These are phyloP conservation scores for Phytophthora melonis DNA, from an alignment of 352 stramenopile species.

Conservation along the genomic window DNA sequence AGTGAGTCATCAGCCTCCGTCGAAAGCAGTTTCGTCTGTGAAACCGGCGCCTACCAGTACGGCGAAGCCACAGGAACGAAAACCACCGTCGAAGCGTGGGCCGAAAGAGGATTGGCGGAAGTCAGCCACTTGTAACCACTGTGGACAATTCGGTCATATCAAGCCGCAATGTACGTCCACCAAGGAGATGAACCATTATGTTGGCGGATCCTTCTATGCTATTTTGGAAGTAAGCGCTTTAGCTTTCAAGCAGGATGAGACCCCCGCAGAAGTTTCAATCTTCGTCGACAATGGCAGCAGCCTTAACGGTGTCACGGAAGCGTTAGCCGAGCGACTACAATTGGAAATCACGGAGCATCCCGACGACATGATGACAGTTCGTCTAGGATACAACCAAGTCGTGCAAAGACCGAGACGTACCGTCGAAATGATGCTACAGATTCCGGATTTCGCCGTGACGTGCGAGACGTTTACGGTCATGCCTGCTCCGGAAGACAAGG, in stretches of 20 bases:
- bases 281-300: slow-evolving; percentile 17
- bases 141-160: slow-evolving; percentile 13
- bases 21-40: too few species aligned
- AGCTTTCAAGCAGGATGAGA: slow-evolving; percentile 2
- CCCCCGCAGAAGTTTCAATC: neutral
- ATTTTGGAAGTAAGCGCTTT: slow-evolving; percentile 10
- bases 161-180: neutral
- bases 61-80: neutral
- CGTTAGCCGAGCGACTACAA: neutral
- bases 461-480: too few species aligned
- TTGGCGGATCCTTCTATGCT: neutral
- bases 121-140: slow-evolving; percentile 5
- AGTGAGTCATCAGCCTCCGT: too few species aligned
- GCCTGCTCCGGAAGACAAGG: too few species aligned
- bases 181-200: slow-evolving; percentile 11
- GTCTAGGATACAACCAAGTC: slow-evolving; percentile 5
- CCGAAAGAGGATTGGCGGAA: slow-evolving; percentile 2
- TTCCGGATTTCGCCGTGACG: slow-evolving; percentile 6
- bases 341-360: slow-evolving; percentile 5
- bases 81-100: neutral
- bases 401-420: slow-evolving; percentile 4
- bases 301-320: slow-evolving; percentile 6
- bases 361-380: slow-evolving; percentile 8
- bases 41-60: neutral
- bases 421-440: slow-evolving; percentile 7